Percentiles rank a stretch among this genome's conserved stretches.
Conservation (phyloP, 1,139 yeast genomes). For the Geotrichum histeridarum region DNA sequence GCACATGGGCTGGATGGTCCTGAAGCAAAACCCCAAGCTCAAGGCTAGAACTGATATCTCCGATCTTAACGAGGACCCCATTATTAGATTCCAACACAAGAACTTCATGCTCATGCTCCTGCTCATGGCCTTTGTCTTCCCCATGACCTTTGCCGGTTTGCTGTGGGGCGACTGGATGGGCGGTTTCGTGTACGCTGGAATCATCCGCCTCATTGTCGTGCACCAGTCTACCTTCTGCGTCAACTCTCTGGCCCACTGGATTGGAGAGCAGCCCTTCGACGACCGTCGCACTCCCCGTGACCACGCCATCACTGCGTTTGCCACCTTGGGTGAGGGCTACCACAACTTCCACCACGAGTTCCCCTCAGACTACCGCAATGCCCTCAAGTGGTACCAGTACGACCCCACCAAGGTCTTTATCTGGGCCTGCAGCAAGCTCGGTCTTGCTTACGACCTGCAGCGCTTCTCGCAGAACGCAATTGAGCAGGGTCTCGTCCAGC, state of each 20-base stretch:
- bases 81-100: slow-evolving; percentile 89
- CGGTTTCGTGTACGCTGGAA: slow-evolving; percentile 87
- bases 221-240: slow-evolving; percentile 99
- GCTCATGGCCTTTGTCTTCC: slow-evolving; percentile 64
- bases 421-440: slow-evolving; percentile 65
- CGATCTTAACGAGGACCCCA: slow-evolving; percentile 84
- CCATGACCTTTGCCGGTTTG: slow-evolving; percentile 69
- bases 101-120: slow-evolving; percentile 72
- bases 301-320: slow-evolving; percentile 88
- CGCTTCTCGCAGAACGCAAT: slow-evolving; percentile 92
- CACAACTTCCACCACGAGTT: slow-evolving; percentile 99
- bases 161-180: slow-evolving; percentile 90
- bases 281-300: slow-evolving; percentile 97
- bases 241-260: slow-evolving; percentile 97
- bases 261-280: slow-evolving; percentile 96
- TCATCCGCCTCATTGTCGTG: slow-evolving; percentile 72
- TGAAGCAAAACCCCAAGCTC: slow-evolving; percentile 85
- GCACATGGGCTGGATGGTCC: slow-evolving; percentile 97
- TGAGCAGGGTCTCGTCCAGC: slow-evolving; percentile 93
- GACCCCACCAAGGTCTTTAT: slow-evolving; percentile 91
- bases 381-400: slow-evolving; percentile 96
- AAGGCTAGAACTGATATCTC: slow-evolving; percentile 95
- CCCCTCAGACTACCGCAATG: slow-evolving; percentile 97
- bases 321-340: slow-evolving; percentile 97
- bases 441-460: slow-evolving; percentile 86